Evolutionary conservation across 2,329 filamentous ascomycete species (phyloP).

Genomic region (Mycosphaerella sp.): DNA sequence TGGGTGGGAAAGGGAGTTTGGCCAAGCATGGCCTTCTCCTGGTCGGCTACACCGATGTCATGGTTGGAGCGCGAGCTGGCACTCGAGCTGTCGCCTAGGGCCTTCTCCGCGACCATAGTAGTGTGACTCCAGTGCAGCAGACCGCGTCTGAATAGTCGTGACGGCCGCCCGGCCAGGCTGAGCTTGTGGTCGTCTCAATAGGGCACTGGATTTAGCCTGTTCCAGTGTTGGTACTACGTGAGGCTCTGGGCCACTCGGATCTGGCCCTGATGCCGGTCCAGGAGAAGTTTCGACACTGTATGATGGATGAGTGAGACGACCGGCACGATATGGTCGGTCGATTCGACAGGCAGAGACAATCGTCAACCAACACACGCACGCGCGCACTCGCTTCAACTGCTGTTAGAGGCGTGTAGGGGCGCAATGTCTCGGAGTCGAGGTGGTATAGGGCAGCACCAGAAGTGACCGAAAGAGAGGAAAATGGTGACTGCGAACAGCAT

Average conservation of each 20-base stretch:
- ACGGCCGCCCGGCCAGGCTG: slow-evolving; percentile 8
- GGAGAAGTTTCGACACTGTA: no score
- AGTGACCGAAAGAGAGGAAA: no score
- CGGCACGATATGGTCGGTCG: background rate
- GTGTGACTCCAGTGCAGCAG: background rate
- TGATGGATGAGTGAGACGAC: background rate
- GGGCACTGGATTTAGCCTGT: no score
- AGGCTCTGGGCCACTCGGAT: no score
- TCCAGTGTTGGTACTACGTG: no score
- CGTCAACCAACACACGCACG: background rate
- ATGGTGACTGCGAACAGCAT: no score
- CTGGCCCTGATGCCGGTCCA: no score
- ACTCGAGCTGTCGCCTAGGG: slow-evolving; percentile 9
- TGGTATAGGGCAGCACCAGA: no score
- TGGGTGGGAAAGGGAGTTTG: slow-evolving; percentile 30
- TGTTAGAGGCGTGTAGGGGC: no score
- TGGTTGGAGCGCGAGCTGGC: slow-evolving; percentile 14
- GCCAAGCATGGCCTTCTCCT: slow-evolving; percentile 29
- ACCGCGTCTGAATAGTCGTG: slow-evolving; percentile 4
- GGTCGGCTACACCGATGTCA: slow-evolving; percentile 25
- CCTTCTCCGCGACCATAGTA: slow-evolving; percentile 1
- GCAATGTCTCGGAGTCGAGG: no score
- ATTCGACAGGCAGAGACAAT: background rate
- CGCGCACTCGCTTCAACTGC: no score
- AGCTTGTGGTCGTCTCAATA: background rate